Evolutionary conservation across 202 grass and related monocot species (phyloP), one percentile per base, ranked within the genome.

Genomic region (Schoenoplectus triqueter): DNA sequence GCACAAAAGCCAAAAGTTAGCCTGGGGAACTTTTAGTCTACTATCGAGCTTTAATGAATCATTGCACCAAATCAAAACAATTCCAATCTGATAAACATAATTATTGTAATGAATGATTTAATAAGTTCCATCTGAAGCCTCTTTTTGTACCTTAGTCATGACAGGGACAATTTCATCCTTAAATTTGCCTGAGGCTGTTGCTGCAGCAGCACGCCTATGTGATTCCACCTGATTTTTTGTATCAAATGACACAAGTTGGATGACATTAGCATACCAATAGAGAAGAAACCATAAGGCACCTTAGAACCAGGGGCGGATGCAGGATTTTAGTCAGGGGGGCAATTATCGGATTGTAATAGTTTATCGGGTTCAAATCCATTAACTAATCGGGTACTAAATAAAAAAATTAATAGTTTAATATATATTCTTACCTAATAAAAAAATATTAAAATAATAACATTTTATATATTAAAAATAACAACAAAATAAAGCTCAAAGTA

Each of bases 161-260:
- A 95, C 93, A 1, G 96, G 93, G 84, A 98, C 79, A 47, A 95
- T 95, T 90, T 98, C 96, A 70, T 95, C 96, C 62, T 91, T 98
- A 83, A 98, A 98, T 86, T 98, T 98, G 78, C 93, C 93, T 59
- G 96, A 89, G 77, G 88, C 96, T 0, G 90, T 95, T 18, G 96
- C 96, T 51, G 91, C 90, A 8, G 91, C 93, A 84, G 96, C 96
- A 42, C 91, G 91, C 59, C 55, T 92, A 88, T 98, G 96, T 87
- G 96, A 98, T 67, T 95, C 93, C 41, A 87, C 88, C 96, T 98
- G 79, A 79, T 60, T 31, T 31, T 31, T 31, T 0, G 65, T 22
- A 65, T 60, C 55, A 78, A 78, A 61, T 18, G 61, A 31, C 31
- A 31, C 31, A 60, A 78, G 13, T 78, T 3, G 39, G 46, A 41